Conservation (phyloP, 257 asterid genomes). For the Solanum pennellii region DNA sequence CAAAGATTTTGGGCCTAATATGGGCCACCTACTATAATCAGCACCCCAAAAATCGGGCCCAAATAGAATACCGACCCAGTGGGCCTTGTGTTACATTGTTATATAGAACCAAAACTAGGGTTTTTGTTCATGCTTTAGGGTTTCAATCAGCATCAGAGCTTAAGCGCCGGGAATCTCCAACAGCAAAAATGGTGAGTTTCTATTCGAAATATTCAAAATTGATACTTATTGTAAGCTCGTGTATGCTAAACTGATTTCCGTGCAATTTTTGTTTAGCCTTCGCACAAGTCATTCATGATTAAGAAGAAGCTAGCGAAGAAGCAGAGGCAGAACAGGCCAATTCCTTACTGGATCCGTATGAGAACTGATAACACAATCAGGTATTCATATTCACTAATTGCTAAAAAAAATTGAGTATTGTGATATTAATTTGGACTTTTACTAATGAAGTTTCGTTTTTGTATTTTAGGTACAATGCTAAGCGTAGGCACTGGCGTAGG, state of each 20-base stretch:
- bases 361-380: constrained; percentile 18
- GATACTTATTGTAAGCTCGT: not conserved
- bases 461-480: constrained; percentile 6
- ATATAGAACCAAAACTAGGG: not conserved
- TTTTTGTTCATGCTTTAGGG: not conserved
- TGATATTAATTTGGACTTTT: not conserved
- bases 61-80: not conserved
- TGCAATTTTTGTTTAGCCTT: not conserved
- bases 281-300: constrained; percentile 10
- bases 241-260: not conserved
- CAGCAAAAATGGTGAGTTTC: not conserved
- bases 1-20: not conserved
- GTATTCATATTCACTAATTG: not conserved
- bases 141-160: not conserved
- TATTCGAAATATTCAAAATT: not conserved
- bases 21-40: not conserved
- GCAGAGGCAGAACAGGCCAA: constrained; percentile 13
- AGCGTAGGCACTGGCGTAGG: constrained; percentile 20
- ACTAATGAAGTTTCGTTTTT: not conserved
- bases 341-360: constrained; percentile 18
- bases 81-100: not conserved
- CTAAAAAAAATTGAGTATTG: not conserved
- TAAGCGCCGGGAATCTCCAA: not conserved
- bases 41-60: not conserved
- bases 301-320: constrained; percentile 17